A percentile compares a stretch with the other conserved stretches of the same genome.
These are phyloP conservation scores for Ceratobasidium sp. DNA, from an alignment of 1,284 basidiomycete genomes.

Conservation along the genomic window DNA sequence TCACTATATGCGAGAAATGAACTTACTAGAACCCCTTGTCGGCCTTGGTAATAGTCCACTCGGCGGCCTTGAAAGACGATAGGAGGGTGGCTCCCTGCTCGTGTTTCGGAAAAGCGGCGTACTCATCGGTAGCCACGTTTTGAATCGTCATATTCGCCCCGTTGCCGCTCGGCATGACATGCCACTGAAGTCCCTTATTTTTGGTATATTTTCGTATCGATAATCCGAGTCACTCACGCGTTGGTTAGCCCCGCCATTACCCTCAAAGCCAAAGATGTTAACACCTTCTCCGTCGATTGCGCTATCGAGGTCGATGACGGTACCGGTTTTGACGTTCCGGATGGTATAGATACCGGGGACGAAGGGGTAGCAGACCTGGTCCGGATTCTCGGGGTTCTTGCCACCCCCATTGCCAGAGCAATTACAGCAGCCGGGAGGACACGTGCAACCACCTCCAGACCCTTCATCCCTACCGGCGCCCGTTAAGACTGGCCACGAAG, in stretches of 20 bases:
- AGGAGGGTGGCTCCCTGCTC: not conserved
- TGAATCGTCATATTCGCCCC: constrained; percentile 10
- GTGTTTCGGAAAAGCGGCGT: not conserved
- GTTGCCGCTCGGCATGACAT: constrained; percentile 1
- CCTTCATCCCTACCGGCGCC: not conserved
- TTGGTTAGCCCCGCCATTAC: constrained; percentile 5
- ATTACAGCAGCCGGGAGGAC: not conserved
- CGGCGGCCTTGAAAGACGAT: not conserved
- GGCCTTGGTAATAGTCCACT: not conserved
- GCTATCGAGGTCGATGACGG: constrained; percentile 3
- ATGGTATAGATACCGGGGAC: constrained; percentile 3
- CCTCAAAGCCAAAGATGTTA: not conserved
- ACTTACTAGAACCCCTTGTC: constrained; percentile 32
- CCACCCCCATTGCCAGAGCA: too few species aligned
- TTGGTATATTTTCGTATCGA: not conserved
- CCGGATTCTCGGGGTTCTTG: not conserved
- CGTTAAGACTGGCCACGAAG: not conserved
- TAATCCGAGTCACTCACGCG: not conserved
- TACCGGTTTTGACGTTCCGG: constrained; percentile 26
- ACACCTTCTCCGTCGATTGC: not conserved
- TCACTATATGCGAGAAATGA: not conserved
- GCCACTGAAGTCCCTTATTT: not conserved
- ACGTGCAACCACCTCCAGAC: not conserved
- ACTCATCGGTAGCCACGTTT: not conserved
- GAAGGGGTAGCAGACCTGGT: constrained; percentile 9